Conservation (phyloP, 495 filamentous ascomycete species). For the Neurospora pannonica region DNA sequence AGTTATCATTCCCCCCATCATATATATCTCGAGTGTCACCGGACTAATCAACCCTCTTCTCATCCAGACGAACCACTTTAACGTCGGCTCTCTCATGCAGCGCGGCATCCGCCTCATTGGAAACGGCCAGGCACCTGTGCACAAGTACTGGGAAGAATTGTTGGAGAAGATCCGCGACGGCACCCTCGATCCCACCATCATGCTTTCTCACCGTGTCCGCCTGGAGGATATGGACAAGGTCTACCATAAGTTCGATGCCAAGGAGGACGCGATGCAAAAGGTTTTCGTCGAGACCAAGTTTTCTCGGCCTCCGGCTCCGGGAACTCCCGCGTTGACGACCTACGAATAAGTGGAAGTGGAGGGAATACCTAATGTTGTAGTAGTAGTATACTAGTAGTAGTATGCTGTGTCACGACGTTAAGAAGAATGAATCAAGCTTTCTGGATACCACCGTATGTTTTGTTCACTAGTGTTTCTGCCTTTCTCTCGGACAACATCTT, state of each 20-base stretch:
- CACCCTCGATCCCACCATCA: constrained; percentile 68
- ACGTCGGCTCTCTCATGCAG: constrained; percentile 80
- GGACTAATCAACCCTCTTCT: background rate
- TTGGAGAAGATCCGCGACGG: constrained; percentile 57
- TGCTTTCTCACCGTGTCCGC: constrained; percentile 68
- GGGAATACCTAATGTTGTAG: background rate
- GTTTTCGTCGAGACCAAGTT: constrained; percentile 60
- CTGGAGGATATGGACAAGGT: constrained; percentile 66
- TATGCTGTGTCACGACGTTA: background rate
- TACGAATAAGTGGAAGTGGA: constrained; percentile 8
- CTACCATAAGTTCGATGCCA: constrained; percentile 61
- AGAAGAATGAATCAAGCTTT: background rate
- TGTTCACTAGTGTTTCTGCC: background rate
- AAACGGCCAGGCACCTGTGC: constrained; percentile 78
- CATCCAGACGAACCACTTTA: constrained; percentile 64
- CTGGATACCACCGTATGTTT: background rate
- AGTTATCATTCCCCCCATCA: constrained; percentile 15
- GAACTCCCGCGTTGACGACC: constrained; percentile 44
- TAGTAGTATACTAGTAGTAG: background rate
- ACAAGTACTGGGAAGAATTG: constrained; percentile 72
- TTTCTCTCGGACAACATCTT: background rate
- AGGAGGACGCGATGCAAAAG: constrained; percentile 63
- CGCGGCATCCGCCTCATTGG: constrained; percentile 73
- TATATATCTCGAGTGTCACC: background rate
- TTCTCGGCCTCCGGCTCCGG: constrained; percentile 45